Evolutionary conservation across 345 rosid genomes (phyloP), one percentile per base, ranked within the genome.

Genomic region (Isatis tinctoria): DNA sequence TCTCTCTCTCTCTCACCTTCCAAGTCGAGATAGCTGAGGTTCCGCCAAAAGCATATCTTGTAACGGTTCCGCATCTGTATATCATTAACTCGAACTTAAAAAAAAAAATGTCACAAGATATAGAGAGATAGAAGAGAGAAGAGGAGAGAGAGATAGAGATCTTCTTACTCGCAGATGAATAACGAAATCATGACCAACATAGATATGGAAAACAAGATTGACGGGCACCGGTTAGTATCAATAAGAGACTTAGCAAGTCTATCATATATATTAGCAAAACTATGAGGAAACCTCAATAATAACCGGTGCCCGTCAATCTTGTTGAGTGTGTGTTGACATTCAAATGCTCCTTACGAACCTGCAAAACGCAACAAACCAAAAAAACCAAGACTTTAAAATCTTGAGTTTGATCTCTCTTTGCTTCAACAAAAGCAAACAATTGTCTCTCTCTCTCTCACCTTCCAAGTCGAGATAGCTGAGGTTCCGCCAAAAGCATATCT

Each of bases 11-110:
- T n/a, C 87, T 71, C 82, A 88, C 99, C 96, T 96, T 85, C 97
- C 99, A 57, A 90, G 76, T 62, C 78, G 82, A 59, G 85, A 85
- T 49, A 96, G 92, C 84, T 87, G 96, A 10, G 97, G 90, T 79
- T 96, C 98, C 4, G 85, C 87, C 72, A 96, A 72, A 30, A 96
- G 77, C 89, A 92, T 80, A 10, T 96, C 96, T 70, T 87, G 89
- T 26, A 92, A 74, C 9, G 82, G 75, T 82, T 74, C 85, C 30
- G 69, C 76, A 49, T 86, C 83, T 74, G 28, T 80, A 61, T 79
- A 86, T 75, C 81, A 74, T 67, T 76, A 78, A 70, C 78, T 74
- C 39, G 70, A 74, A 26, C 89, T 85, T 45, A 33, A 18, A 35
- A 69, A 45, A 27, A 28, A n/a, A 41, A 43, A 26, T 27, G 67